phyloP scores from a whole-genome alignment of 2,329 filamentous ascomycete species.

The Cladosporium halotolerans region DNA sequence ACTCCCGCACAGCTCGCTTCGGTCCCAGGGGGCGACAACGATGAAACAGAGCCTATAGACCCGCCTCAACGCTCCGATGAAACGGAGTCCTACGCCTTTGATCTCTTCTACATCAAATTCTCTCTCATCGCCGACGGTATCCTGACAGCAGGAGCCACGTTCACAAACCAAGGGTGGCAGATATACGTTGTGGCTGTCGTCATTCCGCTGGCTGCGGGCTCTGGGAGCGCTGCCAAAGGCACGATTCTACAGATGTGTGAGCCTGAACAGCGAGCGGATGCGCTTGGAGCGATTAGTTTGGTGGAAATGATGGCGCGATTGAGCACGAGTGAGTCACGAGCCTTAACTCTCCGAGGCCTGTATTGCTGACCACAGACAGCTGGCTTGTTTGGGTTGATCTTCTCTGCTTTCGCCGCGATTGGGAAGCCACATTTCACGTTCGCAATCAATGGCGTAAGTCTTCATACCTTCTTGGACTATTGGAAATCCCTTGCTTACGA shows the following conservation, averaged over 20 bases:
- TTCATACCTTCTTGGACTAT: background rate
- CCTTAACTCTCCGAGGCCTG: background rate
- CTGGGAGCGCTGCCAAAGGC: constrained; percentile 63
- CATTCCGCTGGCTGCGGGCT: constrained; percentile 63
- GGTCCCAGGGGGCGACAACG: background rate
- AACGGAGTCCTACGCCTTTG: constrained; percentile 52
- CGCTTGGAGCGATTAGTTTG: constrained; percentile 61
- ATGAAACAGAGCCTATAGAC: constrained; percentile 26
- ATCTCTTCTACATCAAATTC: constrained; percentile 61
- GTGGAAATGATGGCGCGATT: constrained; percentile 64
- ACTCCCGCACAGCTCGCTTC: constrained; percentile 3
- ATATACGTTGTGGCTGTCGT: constrained; percentile 61
- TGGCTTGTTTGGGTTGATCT: constrained; percentile 61
- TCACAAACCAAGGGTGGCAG: constrained; percentile 60
- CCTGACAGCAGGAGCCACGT: constrained; percentile 57
- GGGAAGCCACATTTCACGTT: constrained; percentile 60
- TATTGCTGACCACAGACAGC: constrained; percentile 23
- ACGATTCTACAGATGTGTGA: constrained; percentile 67
- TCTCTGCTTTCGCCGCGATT: constrained; percentile 55
- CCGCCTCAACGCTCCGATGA: constrained; percentile 42
- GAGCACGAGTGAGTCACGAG: constrained; percentile 38
- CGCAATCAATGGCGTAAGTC: constrained; percentile 52
- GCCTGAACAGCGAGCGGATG: constrained; percentile 56
- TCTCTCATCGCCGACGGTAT: constrained; percentile 59
- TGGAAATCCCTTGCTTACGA: background rate